Evolutionary conservation across 352 stramenopile species (phyloP).

Genomic region (Phytophthora idaei): DNA sequence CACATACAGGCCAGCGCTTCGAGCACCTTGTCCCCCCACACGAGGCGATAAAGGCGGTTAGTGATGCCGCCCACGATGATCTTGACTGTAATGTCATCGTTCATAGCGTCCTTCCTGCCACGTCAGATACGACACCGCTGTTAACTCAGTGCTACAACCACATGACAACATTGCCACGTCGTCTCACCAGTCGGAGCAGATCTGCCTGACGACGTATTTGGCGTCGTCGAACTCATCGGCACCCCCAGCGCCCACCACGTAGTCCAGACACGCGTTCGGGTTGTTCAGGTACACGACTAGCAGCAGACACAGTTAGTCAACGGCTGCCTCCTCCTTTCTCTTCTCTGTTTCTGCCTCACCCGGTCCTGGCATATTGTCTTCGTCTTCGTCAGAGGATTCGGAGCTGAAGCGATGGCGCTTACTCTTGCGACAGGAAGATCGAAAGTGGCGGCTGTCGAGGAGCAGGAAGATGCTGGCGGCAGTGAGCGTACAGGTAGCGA

Average conservation of each 20-base stretch:
- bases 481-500: conserved; percentile 66
- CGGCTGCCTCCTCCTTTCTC: not conserved
- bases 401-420: conserved; percentile 7
- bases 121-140: conserved; percentile 4
- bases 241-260: conserved; percentile 62
- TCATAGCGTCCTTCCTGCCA: conserved; percentile 50
- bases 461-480: conserved; percentile 56
- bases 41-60: conserved; percentile 91
- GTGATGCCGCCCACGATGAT: conserved; percentile 93
- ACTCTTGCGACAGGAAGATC: conserved; percentile 18
- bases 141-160: not conserved
- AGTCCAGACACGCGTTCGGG: conserved; percentile 70
- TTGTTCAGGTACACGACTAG: conserved; percentile 87
- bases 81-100: conserved; percentile 79
- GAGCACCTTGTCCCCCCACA: conserved; percentile 61
- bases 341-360: conserved; percentile 6
- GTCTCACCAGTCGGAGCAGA: conserved; percentile 66
- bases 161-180: not conserved
- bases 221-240: conserved; percentile 81
- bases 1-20: not conserved
- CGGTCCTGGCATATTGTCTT: conserved; percentile 21
- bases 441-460: conserved; percentile 32
- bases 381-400: conserved; percentile 17
- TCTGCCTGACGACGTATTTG: conserved; percentile 75
- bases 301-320: conserved; percentile 1